Conservation (phyloP, 257 asterid species). For the Solanum pennellii region DNA sequence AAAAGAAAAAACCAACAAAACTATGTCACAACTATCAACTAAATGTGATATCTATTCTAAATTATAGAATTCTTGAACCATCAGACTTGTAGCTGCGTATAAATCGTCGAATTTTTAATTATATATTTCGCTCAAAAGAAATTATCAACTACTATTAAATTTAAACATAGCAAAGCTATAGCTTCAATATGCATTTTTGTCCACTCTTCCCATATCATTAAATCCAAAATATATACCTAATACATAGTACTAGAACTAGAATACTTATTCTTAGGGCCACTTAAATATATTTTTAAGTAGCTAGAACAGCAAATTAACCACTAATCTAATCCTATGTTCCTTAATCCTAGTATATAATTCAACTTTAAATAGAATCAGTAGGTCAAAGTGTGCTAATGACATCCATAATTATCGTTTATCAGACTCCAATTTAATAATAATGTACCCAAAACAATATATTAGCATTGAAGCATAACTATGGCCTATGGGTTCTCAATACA, state of each 20-base stretch:
- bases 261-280: not conserved
- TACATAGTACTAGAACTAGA: not conserved
- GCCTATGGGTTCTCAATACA: not conserved
- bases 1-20: too few species aligned
- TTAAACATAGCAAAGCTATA: too few species aligned
- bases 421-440: not conserved
- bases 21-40: too few species aligned
- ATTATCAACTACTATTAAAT: too few species aligned
- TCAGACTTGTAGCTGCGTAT: too few species aligned
- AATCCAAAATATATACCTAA: not conserved
- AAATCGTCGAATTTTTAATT: too few species aligned
- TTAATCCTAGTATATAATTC: not conserved
- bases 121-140: too few species aligned
- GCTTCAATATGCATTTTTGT: too few species aligned
- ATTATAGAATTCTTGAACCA: too few species aligned
- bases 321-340: conserved; percentile 15
- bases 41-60: too few species aligned
- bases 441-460: not conserved
- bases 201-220: not conserved
- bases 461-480: not conserved
- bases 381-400: not conserved
- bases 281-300: not conserved
- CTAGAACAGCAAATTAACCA: not conserved
- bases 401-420: not conserved
- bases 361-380: not conserved